Base-by-base conservation (phyloP, 768 basidiomycete genomes). In the Trametes elegans region DNA sequence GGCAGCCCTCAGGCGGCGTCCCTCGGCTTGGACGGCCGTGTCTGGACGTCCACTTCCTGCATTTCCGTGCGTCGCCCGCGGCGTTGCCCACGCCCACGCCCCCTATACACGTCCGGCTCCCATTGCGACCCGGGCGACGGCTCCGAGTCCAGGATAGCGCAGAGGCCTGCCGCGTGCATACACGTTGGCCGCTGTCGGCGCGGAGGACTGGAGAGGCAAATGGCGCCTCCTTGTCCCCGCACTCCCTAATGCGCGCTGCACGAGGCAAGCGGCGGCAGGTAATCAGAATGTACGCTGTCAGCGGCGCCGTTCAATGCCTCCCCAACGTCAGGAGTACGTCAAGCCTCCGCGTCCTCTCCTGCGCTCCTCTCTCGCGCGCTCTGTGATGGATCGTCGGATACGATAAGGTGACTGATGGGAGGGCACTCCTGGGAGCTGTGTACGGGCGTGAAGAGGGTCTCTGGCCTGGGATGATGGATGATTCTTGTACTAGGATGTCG, bases 371-470 rank as follows among this genome's bases (percentile, higher is more conserved):
- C n/a, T 19, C 24, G 29, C 57, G 58, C 34, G 61, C 61, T 58
- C 52, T n/a, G 41, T 50, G 61, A 62, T 62, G 27, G 52, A n/a
- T n/a, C n/a, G n/a, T n/a, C n/a, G n/a, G n/a, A 50, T 55, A 39
- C 54, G 61, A 62, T 62, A 62, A 62, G 55, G 55, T 59, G 55
- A 59, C 58, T 62, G 61, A 62, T 62, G 58, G 58, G 55, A 59
- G 53, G 53, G 51, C 23, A 18, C 29, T 54, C 48, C 60, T 52
- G 50, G 47, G 46, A 58, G 57, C 57, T 31, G 55, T 42, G 51
- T 32, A 46, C 44, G 45, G 16, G 43, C 42, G 61, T 62, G 58
- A 59, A 59, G 61, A 48, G 53, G 28, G 54, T 46, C 35, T 35
- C 55, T 53, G 53, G 58, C 46, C 53, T 53, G 49, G 47, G 50